Conservation (phyloP, 768 basidiomycete genomes). For the Rhizopogon vesiculosus region DNA sequence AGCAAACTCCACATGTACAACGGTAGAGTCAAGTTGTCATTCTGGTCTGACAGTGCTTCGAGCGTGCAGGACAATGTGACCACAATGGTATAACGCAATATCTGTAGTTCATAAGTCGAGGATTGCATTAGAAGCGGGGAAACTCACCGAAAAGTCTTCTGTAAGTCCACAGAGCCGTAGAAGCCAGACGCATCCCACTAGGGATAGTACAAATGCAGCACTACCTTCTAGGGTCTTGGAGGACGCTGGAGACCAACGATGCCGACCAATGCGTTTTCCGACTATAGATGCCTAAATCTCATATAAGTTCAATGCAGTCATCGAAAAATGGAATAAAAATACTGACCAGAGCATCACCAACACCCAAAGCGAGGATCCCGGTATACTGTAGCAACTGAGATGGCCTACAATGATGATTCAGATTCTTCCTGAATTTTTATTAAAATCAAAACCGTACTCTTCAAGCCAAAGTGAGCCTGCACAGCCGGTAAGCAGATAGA, state of each 20-base stretch:
- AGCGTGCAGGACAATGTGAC: constrained; percentile 65
- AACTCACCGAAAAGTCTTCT: constrained; percentile 73
- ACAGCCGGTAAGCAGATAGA: constrained; percentile 94
- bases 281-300: constrained; percentile 83
- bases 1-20: constrained; percentile 92
- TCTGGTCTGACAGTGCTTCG: constrained; percentile 92
- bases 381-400: constrained; percentile 63
- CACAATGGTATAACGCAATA: constrained; percentile 58
- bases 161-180: constrained; percentile 67
- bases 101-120: constrained; percentile 39
- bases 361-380: constrained; percentile 83
- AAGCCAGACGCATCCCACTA: constrained; percentile 63
- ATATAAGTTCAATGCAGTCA: not conserved
- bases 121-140: constrained; percentile 7
- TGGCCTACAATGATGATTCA: constrained; percentile 27
- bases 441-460: constrained; percentile 33
- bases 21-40: constrained; percentile 96
- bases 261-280: constrained; percentile 76
- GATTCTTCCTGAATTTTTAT: constrained; percentile 3
- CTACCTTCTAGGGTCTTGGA: constrained; percentile 93
- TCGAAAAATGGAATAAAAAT: not conserved
- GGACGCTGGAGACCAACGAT: constrained; percentile 81
- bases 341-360: constrained; percentile 90
- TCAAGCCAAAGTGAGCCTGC: constrained; percentile 95
- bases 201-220: constrained; percentile 69